Evolutionary conservation across 2,329 filamentous ascomycete genomes (phyloP), one percentile per base, ranked within the genome.

Genomic region (Aspergillus awamori): DNA sequence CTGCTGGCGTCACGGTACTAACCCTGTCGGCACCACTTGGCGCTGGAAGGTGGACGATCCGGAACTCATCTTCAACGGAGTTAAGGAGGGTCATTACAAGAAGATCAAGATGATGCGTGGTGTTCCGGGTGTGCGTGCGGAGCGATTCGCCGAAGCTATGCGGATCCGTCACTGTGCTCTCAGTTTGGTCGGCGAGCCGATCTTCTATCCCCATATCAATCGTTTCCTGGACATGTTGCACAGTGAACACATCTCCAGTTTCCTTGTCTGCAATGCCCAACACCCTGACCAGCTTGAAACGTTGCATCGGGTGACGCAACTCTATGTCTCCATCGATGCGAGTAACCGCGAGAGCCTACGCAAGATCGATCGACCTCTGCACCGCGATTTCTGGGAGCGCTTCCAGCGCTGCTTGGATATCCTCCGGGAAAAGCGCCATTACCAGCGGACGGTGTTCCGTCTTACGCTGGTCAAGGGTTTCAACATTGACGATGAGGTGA

Each of bases 41-140:
- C 89, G 94, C 63, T 99, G 94, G 94, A 87, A 93, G 54, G 92
- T 97, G 30, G 95, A 98, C 73, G 89, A 92, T 0, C 93, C 94
- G 0, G 90, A 97, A 24, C 77, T 93, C 69, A 96, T 98, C 69
- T 97, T 97, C 73, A 81, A 90, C 39, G 94, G 94, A 53, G 92
- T 97, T 65, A 97, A 96, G 75, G 88, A 89, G 61, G 91, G 90
- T 15, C 95, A 98, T 77, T 97, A 97, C 82, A 89, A 94, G 73
- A 98, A 98, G 79, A 98, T 98, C 79, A 96, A 96, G 77, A 95
- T 96, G 90, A 85, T 98, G 83, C 90, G 92, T 55, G 95, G 94
- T 56, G 91, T 98, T 0, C 94, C 95, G 0, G 95, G 95, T 5
- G 92, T 98, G 4, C 86, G 94, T 10, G 91, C 93, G 1, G 94